A percentile compares a stretch with the other conserved stretches of the same genome.
phyloP scores from a whole-genome alignment of 2,329 filamentous ascomycete species.

The Fusarium nematophilum region DNA sequence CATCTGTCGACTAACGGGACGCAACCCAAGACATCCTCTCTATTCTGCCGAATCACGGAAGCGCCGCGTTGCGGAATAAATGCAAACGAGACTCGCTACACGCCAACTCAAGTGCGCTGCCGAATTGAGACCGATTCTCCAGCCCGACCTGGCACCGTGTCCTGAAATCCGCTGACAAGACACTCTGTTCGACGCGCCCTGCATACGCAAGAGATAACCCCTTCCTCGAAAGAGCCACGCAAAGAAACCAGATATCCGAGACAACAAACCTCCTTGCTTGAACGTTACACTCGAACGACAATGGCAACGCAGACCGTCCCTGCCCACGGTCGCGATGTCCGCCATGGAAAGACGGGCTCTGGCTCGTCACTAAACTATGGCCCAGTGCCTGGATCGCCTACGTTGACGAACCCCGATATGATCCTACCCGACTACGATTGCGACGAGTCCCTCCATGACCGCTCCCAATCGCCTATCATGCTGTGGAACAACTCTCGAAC shows the following conservation, averaged over 20 bases:
- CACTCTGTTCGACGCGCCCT: conserved; percentile 15
- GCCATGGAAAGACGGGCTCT: conserved; percentile 43
- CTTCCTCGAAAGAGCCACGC: neutral
- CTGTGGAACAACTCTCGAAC: conserved; percentile 63
- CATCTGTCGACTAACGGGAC: conserved; percentile 28
- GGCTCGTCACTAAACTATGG: conserved; percentile 53
- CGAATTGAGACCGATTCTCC: conserved; percentile 25
- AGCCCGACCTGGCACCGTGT: conserved; percentile 23
- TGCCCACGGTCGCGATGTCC: conserved; percentile 43
- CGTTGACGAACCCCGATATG: conserved; percentile 93
- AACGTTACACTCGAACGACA: conserved; percentile 5
- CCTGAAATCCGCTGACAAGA: conserved; percentile 9
- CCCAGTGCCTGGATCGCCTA: conserved; percentile 77
- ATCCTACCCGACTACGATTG: conserved; percentile 82
- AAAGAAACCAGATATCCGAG: neutral
- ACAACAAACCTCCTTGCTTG: conserved; percentile 2
- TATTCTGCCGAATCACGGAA: conserved; percentile 32
- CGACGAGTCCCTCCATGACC: conserved; percentile 63
- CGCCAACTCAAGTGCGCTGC: conserved; percentile 24
- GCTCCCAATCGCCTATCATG: conserved; percentile 62
- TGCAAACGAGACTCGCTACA: conserved; percentile 20
- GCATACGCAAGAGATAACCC: conserved; percentile 15
- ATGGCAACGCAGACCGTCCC: conserved; percentile 49
- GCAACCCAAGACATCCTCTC: conserved; percentile 29
- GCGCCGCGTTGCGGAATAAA: conserved; percentile 22